Conservation (phyloP, 1,284 basidiomycete genomes). For the Microbotryum scabiosae region DNA sequence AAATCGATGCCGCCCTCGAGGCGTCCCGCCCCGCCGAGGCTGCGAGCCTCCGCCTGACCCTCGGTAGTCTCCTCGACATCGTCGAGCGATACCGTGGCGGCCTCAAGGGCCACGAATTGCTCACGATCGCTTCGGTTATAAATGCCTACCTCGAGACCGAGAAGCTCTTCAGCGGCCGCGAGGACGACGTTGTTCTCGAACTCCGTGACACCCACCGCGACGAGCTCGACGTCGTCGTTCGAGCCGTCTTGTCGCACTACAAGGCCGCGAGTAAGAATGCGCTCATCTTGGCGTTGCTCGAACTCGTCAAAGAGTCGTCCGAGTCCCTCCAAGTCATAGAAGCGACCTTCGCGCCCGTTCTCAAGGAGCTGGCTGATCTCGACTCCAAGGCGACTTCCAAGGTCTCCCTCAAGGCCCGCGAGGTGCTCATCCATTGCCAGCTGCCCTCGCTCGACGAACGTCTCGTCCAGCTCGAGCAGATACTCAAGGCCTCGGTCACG, state of each 20-base stretch:
- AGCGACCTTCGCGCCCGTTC: slow-evolving; percentile 58
- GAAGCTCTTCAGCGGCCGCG: slow-evolving; percentile 85
- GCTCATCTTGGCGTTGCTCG: slow-evolving; percentile 73
- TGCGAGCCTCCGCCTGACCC: slow-evolving; percentile 62
- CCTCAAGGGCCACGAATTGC: slow-evolving; percentile 77
- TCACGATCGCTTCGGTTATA: slow-evolving; percentile 62
- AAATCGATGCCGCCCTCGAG: slow-evolving; percentile 74
- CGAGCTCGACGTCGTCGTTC: slow-evolving; percentile 78
- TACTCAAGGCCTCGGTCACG: slow-evolving; percentile 79
- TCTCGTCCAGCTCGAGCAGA: slow-evolving; percentile 83
- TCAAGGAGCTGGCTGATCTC: slow-evolving; percentile 70
- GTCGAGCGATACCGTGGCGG: slow-evolving; percentile 76
- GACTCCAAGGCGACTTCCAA: slow-evolving; percentile 83
- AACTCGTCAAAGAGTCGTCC: slow-evolving; percentile 63
- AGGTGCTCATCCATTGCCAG: slow-evolving; percentile 90
- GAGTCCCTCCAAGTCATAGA: slow-evolving; percentile 48
- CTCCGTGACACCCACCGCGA: slow-evolving; percentile 90
- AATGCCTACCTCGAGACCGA: slow-evolving; percentile 74
- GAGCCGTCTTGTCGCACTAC: slow-evolving; percentile 85
- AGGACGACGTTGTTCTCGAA: slow-evolving; percentile 75
- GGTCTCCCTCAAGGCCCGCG: slow-evolving; percentile 90
- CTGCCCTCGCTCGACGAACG: slow-evolving; percentile 97
- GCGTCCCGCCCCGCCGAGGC: slow-evolving; percentile 70
- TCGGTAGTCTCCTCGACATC: slow-evolving; percentile 60
- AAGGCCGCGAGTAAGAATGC: slow-evolving; percentile 90